Evolutionary conservation across 2,329 filamentous ascomycete species (phyloP), one percentile per base, ranked within the genome.

Genomic region (Colletotrichum gigasporum): DNA sequence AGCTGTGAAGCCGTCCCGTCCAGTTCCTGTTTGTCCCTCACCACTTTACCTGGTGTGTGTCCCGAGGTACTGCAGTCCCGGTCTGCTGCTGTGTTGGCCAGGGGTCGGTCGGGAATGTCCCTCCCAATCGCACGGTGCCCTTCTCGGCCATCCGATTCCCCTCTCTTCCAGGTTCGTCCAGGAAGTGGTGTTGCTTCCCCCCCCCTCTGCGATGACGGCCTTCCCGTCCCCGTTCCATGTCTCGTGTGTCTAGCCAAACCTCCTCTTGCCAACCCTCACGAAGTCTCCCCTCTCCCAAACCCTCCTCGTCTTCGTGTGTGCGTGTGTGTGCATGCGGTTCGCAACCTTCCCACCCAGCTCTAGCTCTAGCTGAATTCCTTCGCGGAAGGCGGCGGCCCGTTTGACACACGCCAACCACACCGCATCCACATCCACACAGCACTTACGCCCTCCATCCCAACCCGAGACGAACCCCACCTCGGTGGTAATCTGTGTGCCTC

Each of bases 51-150:
- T n/a, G n/a, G n/a, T n/a, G n/a, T n/a, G n/a, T n/a, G n/a, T n/a
- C n/a, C n/a, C n/a, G n/a, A n/a, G n/a, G n/a, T n/a, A n/a, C n/a
- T n/a, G n/a, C n/a, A n/a, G n/a, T n/a, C n/a, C n/a, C n/a, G n/a
- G n/a, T n/a, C n/a, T n/a, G n/a, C n/a, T n/a, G n/a, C n/a, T n/a
- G n/a, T n/a, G n/a, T n/a, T n/a, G n/a, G n/a, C n/a, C n/a, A n/a
- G n/a, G n/a, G n/a, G 18, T 35, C 30, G 8, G 50, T 26, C 32
- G 55, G 52, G 54, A 68, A 62, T 67, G 16, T 56, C 51, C 55
- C 57, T 45, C 65, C 55, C 61, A 72, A 68, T 69, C 70, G 72
- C 69, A 71, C 73, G 72, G 72, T 73, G 72, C 70, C 72, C 71
- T 72, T n/a, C 67, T 70, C 65, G 24, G 18, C 39, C 66, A 53